Conservation (phyloP, 75 land plant genomes). For the Picea sitchensis region DNA sequence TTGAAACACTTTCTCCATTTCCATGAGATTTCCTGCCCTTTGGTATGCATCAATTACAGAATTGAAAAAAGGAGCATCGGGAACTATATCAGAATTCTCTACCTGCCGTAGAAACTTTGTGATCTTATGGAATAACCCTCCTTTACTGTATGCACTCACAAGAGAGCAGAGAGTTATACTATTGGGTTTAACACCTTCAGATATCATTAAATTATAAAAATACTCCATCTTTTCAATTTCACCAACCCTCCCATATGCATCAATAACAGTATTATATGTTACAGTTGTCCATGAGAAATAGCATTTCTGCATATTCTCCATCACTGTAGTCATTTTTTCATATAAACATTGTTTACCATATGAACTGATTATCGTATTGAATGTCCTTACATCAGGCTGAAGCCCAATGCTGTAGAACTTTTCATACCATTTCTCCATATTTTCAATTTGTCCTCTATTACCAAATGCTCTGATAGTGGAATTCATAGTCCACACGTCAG, state of each 20-base stretch:
- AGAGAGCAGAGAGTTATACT: conserved; percentile 68
- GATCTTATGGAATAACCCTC: conserved; percentile 46
- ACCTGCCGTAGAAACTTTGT: conserved; percentile 62
- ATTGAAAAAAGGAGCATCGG: conserved; percentile 81
- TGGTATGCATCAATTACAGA: conserved; percentile 70
- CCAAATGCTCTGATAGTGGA: conserved; percentile 72
- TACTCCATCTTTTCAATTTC: conserved; percentile 61
- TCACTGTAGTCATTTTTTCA: conserved; percentile 62
- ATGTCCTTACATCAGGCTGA: conserved; percentile 62
- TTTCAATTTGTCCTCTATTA: conserved; percentile 41
- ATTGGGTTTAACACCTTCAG: conserved; percentile 75
- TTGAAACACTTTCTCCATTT: conserved; percentile 53
- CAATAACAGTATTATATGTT: conserved; percentile 69
- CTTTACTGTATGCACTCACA: conserved; percentile 67
- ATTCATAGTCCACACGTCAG: conserved; percentile 74
- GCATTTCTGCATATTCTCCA: conserved; percentile 67
- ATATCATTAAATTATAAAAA: conserved; percentile 56
- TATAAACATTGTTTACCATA: conserved; percentile 69
- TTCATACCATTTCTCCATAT: conserved; percentile 83
- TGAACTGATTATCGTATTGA: conserved; percentile 63
- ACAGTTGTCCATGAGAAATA: conserved; percentile 45
- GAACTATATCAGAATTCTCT: conserved; percentile 59
- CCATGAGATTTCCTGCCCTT: conserved; percentile 47
- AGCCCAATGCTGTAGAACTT: conserved; percentile 62
- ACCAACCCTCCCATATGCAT: conserved; percentile 69